These are phyloP conservation scores for Elaeis guineensis DNA, from an alignment of 176 grass and related monocot species.

Conservation along the genomic window DNA sequence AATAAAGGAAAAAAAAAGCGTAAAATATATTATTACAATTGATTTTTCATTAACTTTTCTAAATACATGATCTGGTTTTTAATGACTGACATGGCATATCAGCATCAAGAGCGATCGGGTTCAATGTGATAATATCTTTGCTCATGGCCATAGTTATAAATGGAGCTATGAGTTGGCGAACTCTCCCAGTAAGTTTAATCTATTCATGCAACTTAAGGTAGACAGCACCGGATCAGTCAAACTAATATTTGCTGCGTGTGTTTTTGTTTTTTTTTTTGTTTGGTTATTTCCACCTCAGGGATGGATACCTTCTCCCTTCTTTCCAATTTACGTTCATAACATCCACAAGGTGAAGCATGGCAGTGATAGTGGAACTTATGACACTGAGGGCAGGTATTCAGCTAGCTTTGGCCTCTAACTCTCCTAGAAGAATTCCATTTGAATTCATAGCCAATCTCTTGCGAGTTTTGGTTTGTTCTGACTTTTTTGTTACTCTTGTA, in stretches of 20 bases:
- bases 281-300: slow-evolving; percentile 21
- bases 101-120: slow-evolving; percentile 63
- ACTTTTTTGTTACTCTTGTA: no score
- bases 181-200: slow-evolving; percentile 43
- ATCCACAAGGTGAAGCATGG: slow-evolving; percentile 83
- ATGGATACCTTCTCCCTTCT: slow-evolving; percentile 58
- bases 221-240: no score
- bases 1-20: no score
- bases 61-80: no score
- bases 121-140: slow-evolving; percentile 65
- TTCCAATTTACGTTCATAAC: slow-evolving; percentile 80
- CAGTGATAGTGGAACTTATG: slow-evolving; percentile 57
- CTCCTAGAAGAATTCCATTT: no score
- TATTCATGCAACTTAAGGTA: no score
- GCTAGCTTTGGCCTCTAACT: no score
- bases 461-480: no score
- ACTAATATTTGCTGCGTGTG: neutral
- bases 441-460: no score
- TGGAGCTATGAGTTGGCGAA: slow-evolving; percentile 57
- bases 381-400: slow-evolving; percentile 65
- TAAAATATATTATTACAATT: no score
- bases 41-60: no score
- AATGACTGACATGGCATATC: no score
- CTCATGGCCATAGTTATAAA: slow-evolving; percentile 52
- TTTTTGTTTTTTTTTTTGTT: neutral